These are phyloP conservation scores for Phaffia rhodozyma DNA, from an alignment of 1,284 basidiomycete genomes.

Conservation along the genomic window DNA sequence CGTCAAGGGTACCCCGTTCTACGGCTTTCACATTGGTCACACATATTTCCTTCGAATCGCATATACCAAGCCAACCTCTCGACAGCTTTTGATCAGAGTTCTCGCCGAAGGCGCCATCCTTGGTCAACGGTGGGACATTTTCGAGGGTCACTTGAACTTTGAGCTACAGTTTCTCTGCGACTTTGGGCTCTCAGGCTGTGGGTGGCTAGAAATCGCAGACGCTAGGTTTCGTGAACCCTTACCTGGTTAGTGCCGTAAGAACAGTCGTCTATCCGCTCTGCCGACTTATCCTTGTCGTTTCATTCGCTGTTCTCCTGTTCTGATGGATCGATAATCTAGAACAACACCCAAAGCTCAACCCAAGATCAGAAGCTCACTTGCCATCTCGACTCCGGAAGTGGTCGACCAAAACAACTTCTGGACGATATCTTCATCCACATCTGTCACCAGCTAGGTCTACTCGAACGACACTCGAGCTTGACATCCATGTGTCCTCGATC, in stretches of 20 bases:
- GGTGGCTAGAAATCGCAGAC: slow-evolving; percentile 57
- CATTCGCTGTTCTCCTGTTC: neutral
- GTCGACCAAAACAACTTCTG: slow-evolving; percentile 26
- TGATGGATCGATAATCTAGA: slow-evolving; percentile 12
- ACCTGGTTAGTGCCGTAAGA: slow-evolving; percentile 30
- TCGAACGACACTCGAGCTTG: slow-evolving; percentile 69
- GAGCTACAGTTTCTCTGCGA: slow-evolving; percentile 89
- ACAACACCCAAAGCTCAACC: neutral
- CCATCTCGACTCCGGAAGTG: slow-evolving; percentile 21
- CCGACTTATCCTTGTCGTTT: neutral
- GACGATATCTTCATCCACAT: slow-evolving; percentile 27
- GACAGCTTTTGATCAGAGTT: slow-evolving; percentile 59
- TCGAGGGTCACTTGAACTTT: slow-evolving; percentile 83
- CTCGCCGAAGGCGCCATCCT: slow-evolving; percentile 70
- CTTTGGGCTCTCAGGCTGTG: slow-evolving; percentile 90
- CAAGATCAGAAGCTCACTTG: neutral
- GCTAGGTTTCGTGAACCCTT: slow-evolving; percentile 41
- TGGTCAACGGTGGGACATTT: slow-evolving; percentile 60
- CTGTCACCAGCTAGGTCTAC: slow-evolving; percentile 47
- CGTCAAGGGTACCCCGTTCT: slow-evolving; percentile 91
- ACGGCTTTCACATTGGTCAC: slow-evolving; percentile 81
- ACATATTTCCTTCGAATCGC: slow-evolving; percentile 82
- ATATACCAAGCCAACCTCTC: slow-evolving; percentile 56
- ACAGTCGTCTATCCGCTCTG: neutral
- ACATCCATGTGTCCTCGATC: slow-evolving; percentile 68